Evolutionary conservation across 352 stramenopile genomes (phyloP), one percentile per base, ranked within the genome.

Genomic region (Thraustotheca clavata): DNA sequence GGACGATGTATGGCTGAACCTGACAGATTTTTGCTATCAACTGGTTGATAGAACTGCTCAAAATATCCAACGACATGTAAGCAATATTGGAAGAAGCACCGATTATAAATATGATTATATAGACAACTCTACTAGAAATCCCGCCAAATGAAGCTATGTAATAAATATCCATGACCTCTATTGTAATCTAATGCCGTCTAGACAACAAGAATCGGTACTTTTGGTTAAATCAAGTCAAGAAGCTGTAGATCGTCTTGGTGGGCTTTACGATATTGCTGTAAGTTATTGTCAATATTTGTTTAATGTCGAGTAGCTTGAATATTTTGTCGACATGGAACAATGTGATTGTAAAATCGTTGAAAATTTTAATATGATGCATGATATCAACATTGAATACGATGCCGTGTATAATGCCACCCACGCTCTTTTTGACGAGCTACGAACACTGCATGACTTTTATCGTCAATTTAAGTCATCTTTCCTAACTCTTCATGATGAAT

Each of bases 311-410:
- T 60, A 60, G 79, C 80, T 92, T 29, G 75, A 71, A 16, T 90
- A 88, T 52, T 94, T 91, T 49, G 81, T 94, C 38, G 83, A 94
- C 60, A 94, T 91, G 82, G 84, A 94, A 73, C 84, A 94, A 67
- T 91, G 84, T 43, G 84, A 94, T 55, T 78, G 81, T 2, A 86
- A 86, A 31, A 71, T 94, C 32, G 54, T 90, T 20, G 67, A 77
- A 24, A 89, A 89, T 26, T 94, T 91, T 60, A 86, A 79, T 8
- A 88, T 75, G 6, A 91, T 94, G 73, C 91, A 91, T 68, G 82
- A 91, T 49, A 83, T 89, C 16, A 78, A 88, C 38, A 76, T 79
- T 14, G 76, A 89, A 80, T 93, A 67, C 50, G 77, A 91, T 34
- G 49, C 70, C n/a, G 68, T 81, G 4, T 80, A 90, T 70, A 68